These are phyloP conservation scores for Coemansia furcata DNA, from an alignment of 192 early-diverging fungal species.

Conservation along the genomic window DNA sequence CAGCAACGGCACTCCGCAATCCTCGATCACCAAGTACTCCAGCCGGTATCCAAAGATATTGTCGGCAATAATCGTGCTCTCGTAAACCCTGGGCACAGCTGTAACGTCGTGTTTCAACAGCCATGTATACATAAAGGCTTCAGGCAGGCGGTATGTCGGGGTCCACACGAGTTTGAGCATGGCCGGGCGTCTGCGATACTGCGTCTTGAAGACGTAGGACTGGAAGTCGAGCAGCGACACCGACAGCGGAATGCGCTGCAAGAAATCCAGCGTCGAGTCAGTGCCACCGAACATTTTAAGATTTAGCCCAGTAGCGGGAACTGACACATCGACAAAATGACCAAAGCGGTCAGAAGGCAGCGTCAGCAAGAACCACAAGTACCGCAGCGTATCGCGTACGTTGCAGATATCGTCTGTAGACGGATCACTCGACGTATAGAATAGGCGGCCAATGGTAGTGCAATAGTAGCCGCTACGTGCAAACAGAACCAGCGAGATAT, in stretches of 20 bases:
- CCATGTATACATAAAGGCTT: conserved; percentile 5
- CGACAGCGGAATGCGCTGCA: not conserved
- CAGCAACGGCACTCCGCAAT: conserved; percentile 12
- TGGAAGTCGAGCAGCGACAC: not conserved
- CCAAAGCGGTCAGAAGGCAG: conserved; percentile 1
- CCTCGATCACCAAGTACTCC: conserved; percentile 10
- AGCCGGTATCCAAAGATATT: conserved; percentile 12
- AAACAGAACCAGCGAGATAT: not conserved
- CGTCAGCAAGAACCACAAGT: not conserved
- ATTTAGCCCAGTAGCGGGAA: not conserved
- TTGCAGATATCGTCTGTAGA: not conserved
- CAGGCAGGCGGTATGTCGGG: not conserved
- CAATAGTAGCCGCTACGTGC: conserved; percentile 1
- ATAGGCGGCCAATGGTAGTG: not conserved
- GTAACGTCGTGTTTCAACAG: not conserved
- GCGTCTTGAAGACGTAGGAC: not conserved
- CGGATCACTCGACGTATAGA: not conserved
- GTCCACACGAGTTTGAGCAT: conserved; percentile 16
- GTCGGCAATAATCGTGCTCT: not conserved
- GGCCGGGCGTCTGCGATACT: not conserved
- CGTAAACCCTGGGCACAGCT: conserved; percentile 1
- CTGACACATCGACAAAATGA: not conserved
- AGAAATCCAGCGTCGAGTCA: not conserved
- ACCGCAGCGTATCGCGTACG: not conserved
- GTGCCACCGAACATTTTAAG: not conserved